These are phyloP conservation scores for Neoboletus subvelutipes DNA, from an alignment of 768 basidiomycete genomes.

Conservation along the genomic window DNA sequence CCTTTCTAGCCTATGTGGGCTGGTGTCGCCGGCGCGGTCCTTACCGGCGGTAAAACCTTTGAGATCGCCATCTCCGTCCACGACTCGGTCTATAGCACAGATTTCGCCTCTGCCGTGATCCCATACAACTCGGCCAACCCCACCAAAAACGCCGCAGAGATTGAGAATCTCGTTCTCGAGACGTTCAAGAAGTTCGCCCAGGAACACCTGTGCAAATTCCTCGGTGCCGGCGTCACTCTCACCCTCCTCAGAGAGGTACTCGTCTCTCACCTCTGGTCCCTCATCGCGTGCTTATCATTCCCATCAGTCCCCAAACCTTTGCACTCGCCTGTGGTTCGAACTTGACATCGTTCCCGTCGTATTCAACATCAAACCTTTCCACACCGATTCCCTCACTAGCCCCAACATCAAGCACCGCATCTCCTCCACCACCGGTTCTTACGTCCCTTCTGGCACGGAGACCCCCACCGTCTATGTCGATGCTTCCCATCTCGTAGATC, in stretches of 20 bases:
- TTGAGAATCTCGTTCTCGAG: slow-evolving; percentile 64
- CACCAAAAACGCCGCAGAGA: slow-evolving; percentile 55
- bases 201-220: slow-evolving; percentile 83
- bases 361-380: slow-evolving; percentile 82
- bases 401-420: slow-evolving; percentile 82
- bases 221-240: slow-evolving; percentile 78
- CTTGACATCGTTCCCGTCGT: slow-evolving; percentile 83
- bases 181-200: slow-evolving; percentile 68
- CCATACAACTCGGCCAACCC: slow-evolving; percentile 51
- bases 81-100: slow-evolving; percentile 83
- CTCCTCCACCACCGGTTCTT: slow-evolving; percentile 76
- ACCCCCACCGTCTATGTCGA: slow-evolving; percentile 73
- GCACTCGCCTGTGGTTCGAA: slow-evolving; percentile 81
- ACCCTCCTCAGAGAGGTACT: slow-evolving; percentile 65
- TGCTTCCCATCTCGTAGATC: slow-evolving; percentile 46
- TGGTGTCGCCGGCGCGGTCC: slow-evolving; percentile 64
- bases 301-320: slow-evolving; percentile 69
- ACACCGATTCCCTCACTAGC: slow-evolving; percentile 74
- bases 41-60: slow-evolving; percentile 58
- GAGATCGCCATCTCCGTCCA: slow-evolving; percentile 81
- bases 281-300: slow-evolving; percentile 22
- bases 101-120: slow-evolving; percentile 62
- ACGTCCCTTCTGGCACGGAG: slow-evolving; percentile 72
- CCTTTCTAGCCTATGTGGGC: slow-evolving; percentile 80
- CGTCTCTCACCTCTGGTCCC: slow-evolving; percentile 9